A percentile compares a stretch with the other conserved stretches of the same genome.
Conservation (phyloP, 2,329 filamentous ascomycete genomes). For the Trichocomaceae sp. region DNA sequence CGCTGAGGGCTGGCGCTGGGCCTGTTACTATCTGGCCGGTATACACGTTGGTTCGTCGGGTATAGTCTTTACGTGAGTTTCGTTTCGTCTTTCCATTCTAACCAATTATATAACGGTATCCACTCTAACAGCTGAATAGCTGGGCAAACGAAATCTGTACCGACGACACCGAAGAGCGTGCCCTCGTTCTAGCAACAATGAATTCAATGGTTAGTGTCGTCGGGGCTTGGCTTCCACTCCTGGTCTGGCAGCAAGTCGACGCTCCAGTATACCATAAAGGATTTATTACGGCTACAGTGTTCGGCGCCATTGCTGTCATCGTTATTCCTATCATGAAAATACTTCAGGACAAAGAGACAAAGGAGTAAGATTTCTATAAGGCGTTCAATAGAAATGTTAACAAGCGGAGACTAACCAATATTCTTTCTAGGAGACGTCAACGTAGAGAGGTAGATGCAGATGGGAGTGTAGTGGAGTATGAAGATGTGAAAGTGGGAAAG, state of each 20-base stretch:
- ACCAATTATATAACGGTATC: no score
- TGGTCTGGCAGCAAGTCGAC: conserved; percentile 3
- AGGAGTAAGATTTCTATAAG: not conserved
- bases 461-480: not conserved
- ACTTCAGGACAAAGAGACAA: not conserved
- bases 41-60: not conserved
- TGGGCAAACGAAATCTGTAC: conserved; percentile 1
- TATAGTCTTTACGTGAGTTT: not conserved
- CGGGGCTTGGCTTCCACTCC: conserved; percentile 2
- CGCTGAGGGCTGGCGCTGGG: conserved; percentile 1
- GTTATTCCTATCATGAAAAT: not conserved
- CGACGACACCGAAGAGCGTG: conserved; percentile 2
- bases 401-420: not conserved
- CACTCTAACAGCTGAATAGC: not conserved
- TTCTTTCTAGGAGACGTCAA: not conserved
- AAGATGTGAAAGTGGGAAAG: not conserved
- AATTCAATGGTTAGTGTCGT: conserved; percentile 2
- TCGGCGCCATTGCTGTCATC: not conserved
- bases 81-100: not conserved
- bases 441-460: not conserved
- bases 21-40: conserved; percentile 2
- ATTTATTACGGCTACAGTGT: not conserved
- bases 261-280: conserved; percentile 1
- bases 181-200: conserved; percentile 2
- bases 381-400: not conserved